phyloP scores from a whole-genome alignment of 1,284 basidiomycete genomes.

The Tremellales sp. region DNA sequence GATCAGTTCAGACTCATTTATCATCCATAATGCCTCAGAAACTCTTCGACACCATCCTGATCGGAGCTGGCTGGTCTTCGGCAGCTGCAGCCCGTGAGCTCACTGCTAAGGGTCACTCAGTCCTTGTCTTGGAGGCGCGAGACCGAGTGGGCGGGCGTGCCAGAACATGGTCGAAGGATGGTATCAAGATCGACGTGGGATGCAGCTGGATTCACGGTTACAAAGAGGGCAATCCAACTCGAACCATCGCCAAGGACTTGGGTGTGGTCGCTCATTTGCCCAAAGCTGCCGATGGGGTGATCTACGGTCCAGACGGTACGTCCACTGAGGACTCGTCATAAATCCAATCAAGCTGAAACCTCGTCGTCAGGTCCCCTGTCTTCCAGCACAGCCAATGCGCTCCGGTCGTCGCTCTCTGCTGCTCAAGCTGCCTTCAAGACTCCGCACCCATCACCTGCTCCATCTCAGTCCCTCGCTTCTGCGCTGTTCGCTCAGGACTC shows the following conservation, averaged over 20 bases:
- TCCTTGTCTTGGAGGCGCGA: conserved; percentile 53
- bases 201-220: conserved; percentile 54
- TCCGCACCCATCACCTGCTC: conserved; percentile 32
- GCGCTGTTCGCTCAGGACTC: conserved; percentile 44
- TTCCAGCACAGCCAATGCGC: conserved; percentile 11
- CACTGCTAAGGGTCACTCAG: conserved; percentile 42
- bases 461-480: conserved; percentile 34
- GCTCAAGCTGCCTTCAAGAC: conserved; percentile 32
- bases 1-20: no score
- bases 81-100: conserved; percentile 51
- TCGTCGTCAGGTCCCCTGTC: conserved; percentile 28
- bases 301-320: conserved; percentile 42
- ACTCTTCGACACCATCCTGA: conserved; percentile 50
- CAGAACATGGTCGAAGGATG: conserved; percentile 40
- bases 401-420: conserved; percentile 30
- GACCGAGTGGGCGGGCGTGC: conserved; percentile 53
- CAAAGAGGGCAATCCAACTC: conserved; percentile 51
- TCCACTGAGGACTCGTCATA: neutral
- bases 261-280: conserved; percentile 45
- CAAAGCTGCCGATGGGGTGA: conserved; percentile 32
- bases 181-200: conserved; percentile 49
- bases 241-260: conserved; percentile 46
- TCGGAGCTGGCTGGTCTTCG: conserved; percentile 54
- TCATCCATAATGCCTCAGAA: no score
- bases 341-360: neutral